Evolutionary conservation across 306 rosid species (phyloP).

Genomic region (Quercus engelmannii): DNA sequence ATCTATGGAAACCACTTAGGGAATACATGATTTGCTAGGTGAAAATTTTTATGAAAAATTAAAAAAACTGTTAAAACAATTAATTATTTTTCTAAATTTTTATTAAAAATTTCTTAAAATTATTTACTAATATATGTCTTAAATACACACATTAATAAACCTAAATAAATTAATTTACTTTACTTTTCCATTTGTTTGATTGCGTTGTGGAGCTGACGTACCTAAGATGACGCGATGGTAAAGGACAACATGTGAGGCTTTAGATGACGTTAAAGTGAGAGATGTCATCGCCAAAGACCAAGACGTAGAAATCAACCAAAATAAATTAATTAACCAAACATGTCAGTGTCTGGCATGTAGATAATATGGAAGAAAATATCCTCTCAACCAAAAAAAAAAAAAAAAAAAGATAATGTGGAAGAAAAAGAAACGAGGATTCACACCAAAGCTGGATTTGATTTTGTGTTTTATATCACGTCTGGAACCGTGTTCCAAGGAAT

Average conservation of each 20-base stretch:
- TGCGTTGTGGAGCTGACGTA: not conserved
- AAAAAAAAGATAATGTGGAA: not conserved
- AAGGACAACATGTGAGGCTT: not conserved
- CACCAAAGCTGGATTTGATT: not conserved
- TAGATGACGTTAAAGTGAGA: not conserved
- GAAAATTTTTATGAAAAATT: fast-evolving
- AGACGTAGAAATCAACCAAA: not conserved
- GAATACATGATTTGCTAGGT: too few species aligned
- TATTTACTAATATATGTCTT: fast-evolving
- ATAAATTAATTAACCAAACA: not conserved
- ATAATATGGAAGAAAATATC: not conserved
- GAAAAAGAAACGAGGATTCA: not conserved
- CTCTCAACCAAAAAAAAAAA: not conserved
- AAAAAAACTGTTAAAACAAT: fast-evolving
- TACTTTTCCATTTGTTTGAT: not conserved
- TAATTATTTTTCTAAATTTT: too few species aligned
- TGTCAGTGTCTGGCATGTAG: not conserved
- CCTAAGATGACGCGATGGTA: not conserved
- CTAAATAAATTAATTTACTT: fast-evolving
- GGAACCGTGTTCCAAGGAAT: not conserved
- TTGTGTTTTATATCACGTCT: not conserved
- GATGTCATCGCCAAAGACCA: not conserved
- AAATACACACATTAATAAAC: fast-evolving
- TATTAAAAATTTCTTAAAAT: too few species aligned
- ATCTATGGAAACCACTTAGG: too few species aligned